phyloP scores from a whole-genome alignment of 768 basidiomycete genomes.

The Baorangia bicolor region DNA sequence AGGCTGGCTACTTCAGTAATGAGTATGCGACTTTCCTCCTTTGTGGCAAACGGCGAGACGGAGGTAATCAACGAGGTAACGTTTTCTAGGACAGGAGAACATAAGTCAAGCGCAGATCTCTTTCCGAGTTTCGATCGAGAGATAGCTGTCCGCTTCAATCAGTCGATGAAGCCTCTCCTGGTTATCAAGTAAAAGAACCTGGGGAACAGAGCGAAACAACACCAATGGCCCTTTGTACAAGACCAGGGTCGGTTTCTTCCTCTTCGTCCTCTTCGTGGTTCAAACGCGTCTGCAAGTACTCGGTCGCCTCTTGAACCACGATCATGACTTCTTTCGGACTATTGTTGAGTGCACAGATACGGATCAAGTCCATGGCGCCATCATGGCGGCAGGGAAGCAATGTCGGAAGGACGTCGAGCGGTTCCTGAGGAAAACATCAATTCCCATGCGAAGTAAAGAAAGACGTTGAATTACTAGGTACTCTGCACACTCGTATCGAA shows the following conservation, averaged over 20 bases:
- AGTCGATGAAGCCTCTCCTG: neutral
- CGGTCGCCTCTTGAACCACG: constrained; percentile 40
- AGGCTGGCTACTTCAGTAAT: constrained; percentile 19
- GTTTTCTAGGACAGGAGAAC: constrained; percentile 19
- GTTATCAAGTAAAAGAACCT: constrained; percentile 15
- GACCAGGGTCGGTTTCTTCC: constrained; percentile 9
- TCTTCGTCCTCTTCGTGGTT: constrained; percentile 17
- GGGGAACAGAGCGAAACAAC: constrained; percentile 18
- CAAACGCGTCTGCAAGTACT: constrained; percentile 24
- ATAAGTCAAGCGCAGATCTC: constrained; percentile 20
- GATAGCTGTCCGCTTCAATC: constrained; percentile 20
- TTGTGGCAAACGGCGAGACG: constrained; percentile 12
- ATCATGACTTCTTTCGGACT: constrained; percentile 45
- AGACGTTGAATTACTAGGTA: constrained; percentile 16
- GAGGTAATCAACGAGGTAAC: constrained; percentile 14
- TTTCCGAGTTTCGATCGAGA: constrained; percentile 26
- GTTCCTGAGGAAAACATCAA: constrained; percentile 33
- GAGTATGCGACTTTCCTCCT: constrained; percentile 19
- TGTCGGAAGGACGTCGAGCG: constrained; percentile 37
- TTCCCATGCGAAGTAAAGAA: neutral
- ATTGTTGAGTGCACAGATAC: constrained; percentile 26
- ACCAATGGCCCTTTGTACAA: constrained; percentile 16
- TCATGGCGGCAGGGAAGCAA: constrained; percentile 34
- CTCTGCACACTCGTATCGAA: constrained; percentile 11
- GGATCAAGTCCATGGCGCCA: constrained; percentile 34